Base-by-base conservation (phyloP, 1,139 yeast genomes). In the Kodamaea arcana region DNA sequence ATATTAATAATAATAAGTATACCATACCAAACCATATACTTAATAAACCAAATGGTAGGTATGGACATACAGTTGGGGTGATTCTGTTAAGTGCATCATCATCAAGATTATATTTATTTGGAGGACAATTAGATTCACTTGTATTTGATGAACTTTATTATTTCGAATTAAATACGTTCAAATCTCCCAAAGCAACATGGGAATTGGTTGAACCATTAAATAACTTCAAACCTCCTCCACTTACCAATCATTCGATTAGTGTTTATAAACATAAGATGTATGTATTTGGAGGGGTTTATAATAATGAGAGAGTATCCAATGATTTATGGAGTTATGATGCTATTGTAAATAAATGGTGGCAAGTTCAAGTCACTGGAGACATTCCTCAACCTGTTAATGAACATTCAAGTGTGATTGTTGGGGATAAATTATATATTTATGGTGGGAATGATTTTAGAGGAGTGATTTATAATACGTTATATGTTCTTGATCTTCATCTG, bases 61-160 rank as follows among this genome's bases (percentile, higher is more conserved):
- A 92, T 56, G 98, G 98, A 15, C 97, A 92, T 58, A 80, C 94
- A 33, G 73, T 83, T 37, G 71, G 73, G 18, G 75, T 38, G 72
- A 71, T 79, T 38, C 75, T 81, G 11, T 66, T 81, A 35, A 78
- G 78, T 37, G 78, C 78, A 41, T 67, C 73, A 45, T 83, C 85
- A 34, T 81, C 94, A 4, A 75, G 82, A 45, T 70, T 94, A 34
- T 92, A 81, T 57, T 71, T 92, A 9, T 92, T 88, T 63, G 99
- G 98, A 34, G 99, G 99, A 35, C 97, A 92, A 58, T 73, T 88
- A 47, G 97, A 92, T 54, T 88, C 85, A 51, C 78, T 78, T 40
- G 86, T 83, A 41, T 90, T 86, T 58, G 81, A 83, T 56, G 98
- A 92, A 56, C 64, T 92, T 52, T 82, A 83, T 63, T 78, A 78